These are phyloP conservation scores for Penicillium desertorum DNA, from an alignment of 495 filamentous ascomycete genomes.

Conservation along the genomic window DNA sequence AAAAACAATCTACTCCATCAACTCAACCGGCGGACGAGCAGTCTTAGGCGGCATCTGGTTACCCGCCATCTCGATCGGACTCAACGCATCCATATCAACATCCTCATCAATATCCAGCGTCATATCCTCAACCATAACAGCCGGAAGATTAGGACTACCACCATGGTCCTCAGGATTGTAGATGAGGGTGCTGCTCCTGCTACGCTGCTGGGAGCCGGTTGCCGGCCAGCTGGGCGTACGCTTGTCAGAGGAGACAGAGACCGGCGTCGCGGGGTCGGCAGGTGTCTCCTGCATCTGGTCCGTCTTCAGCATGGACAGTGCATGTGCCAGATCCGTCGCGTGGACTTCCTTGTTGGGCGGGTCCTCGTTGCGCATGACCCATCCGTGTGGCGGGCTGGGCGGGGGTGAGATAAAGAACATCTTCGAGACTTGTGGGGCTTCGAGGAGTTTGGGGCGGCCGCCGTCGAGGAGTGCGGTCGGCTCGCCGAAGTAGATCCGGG, in stretches of 20 bases:
- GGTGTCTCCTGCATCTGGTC: slow-evolving; percentile 25
- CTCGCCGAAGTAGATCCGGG: slow-evolving; percentile 87
- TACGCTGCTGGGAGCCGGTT: slow-evolving; percentile 40
- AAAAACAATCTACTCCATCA: slow-evolving; percentile 59
- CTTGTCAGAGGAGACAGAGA: slow-evolving; percentile 41
- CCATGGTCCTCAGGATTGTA: slow-evolving; percentile 76
- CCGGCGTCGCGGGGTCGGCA: slow-evolving; percentile 36
- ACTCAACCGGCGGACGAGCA: slow-evolving; percentile 79
- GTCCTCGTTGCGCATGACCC: slow-evolving; percentile 85
- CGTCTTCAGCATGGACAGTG: slow-evolving; percentile 66
- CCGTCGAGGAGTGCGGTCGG: slow-evolving; percentile 63
- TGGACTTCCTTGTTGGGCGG: slow-evolving; percentile 93
- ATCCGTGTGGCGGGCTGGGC: slow-evolving; percentile 86
- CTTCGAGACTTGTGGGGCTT: slow-evolving; percentile 81
- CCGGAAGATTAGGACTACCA: slow-evolving; percentile 73
- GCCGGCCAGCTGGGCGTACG: slow-evolving; percentile 43
- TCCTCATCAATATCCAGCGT: slow-evolving; percentile 52
- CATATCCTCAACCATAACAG: slow-evolving; percentile 89
- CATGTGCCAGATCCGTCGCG: slow-evolving; percentile 81
- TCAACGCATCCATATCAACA: slow-evolving; percentile 40
- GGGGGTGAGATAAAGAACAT: slow-evolving; percentile 97
- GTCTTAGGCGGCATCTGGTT: slow-evolving; percentile 72
- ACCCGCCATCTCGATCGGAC: slow-evolving; percentile 43
- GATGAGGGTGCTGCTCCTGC: slow-evolving; percentile 67
- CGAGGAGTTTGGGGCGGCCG: slow-evolving; percentile 56